Evolutionary conservation across 768 basidiomycete genomes (phyloP).

Genomic region (Leccinum subtestaceum): DNA sequence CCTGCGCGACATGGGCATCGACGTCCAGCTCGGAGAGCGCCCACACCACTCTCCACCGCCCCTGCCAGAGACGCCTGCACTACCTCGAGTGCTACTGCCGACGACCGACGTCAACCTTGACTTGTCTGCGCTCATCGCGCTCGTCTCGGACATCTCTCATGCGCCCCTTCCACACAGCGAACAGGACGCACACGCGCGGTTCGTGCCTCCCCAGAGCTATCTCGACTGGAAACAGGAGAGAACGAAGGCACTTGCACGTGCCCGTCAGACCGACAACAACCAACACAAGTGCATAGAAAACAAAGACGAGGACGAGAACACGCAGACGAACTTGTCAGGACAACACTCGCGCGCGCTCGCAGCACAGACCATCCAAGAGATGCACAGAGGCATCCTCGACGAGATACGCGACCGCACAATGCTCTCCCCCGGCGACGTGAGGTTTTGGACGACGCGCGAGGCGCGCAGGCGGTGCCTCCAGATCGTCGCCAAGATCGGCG

Average conservation of each 20-base stretch:
- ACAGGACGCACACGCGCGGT: constrained; percentile 61
- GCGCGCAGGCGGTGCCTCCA: constrained; percentile 23
- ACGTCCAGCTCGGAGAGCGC: constrained; percentile 65
- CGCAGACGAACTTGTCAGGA: constrained; percentile 33
- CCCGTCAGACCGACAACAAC: not conserved
- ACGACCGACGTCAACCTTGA: constrained; percentile 74
- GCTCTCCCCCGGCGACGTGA: constrained; percentile 31
- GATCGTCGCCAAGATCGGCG: not conserved
- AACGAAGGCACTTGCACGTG: not conserved
- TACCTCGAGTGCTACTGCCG: constrained; percentile 36
- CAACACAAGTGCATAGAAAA: not conserved
- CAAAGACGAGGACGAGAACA: not conserved
- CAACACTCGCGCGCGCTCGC: constrained; percentile 70
- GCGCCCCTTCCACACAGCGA: constrained; percentile 54
- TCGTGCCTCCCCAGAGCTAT: constrained; percentile 56
- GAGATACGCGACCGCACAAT: constrained; percentile 45
- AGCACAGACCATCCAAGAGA: constrained; percentile 74
- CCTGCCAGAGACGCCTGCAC: not conserved
- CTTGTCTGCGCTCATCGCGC: constrained; percentile 79
- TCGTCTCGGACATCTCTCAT: constrained; percentile 82
- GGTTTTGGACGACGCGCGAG: constrained; percentile 82
- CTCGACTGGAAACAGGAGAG: constrained; percentile 55
- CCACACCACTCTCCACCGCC: constrained; percentile 14
- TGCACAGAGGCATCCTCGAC: constrained; percentile 57
- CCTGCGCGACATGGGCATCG: constrained; percentile 61